These are phyloP conservation scores for Mycena citricolor DNA, from an alignment of 1,284 basidiomycete genomes.

Conservation along the genomic window DNA sequence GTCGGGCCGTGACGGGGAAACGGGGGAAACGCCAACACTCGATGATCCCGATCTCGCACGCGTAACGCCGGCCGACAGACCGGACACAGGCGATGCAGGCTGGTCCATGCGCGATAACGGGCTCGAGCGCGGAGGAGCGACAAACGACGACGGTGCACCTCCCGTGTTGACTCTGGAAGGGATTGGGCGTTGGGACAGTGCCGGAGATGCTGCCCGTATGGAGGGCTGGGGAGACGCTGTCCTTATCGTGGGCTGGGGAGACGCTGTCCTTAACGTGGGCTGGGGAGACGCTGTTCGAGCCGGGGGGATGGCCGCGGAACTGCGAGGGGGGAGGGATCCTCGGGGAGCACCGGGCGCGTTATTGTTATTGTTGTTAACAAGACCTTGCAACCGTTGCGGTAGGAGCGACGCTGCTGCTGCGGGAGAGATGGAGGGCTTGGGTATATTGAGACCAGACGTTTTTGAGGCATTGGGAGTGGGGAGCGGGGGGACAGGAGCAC, in stretches of 20 bases:
- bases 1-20: conserved; percentile 27
- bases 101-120: conserved; percentile 1
- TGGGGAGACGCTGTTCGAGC: conserved; percentile 20
- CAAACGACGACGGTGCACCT: not conserved
- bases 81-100: conserved; percentile 13
- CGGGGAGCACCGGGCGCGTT: no score
- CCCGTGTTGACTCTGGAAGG: conserved; percentile 13
- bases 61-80: conserved; percentile 13
- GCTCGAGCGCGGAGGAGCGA: not conserved
- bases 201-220: conserved; percentile 11
- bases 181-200: conserved; percentile 3
- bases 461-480: conserved; percentile 33
- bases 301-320: conserved; percentile 18
- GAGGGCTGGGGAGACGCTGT: no score
- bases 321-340: conserved; percentile 19
- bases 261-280: conserved; percentile 20
- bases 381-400: conserved; percentile 39
- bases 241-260: conserved; percentile 19
- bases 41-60: conserved; percentile 23
- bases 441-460: conserved; percentile 14
- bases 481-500: conserved; percentile 47
- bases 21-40: conserved; percentile 25
- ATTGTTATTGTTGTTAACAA: no score
- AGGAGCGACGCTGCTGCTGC: conserved; percentile 35
- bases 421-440: conserved; percentile 36